A percentile compares a stretch with the other conserved stretches of the same genome.
Evolutionary conservation across 805 yeast species (phyloP).

Genomic region (Candida verbasci): DNA sequence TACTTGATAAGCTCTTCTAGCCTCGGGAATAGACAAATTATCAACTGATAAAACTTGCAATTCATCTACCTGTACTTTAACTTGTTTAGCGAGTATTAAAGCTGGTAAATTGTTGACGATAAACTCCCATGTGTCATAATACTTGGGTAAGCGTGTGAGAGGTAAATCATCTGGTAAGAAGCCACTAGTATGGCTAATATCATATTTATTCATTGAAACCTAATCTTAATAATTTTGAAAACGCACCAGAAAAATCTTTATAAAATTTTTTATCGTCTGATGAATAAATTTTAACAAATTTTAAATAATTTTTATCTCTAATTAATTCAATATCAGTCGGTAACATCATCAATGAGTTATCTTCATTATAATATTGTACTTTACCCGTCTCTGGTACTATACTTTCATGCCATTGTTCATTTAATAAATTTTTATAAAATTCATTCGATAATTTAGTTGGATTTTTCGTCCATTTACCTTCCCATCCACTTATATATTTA

Average conservation of each 20-base stretch:
- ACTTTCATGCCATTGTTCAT: slow-evolving; percentile 48
- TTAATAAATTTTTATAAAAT: slow-evolving; percentile 41
- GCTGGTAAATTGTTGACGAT: slow-evolving; percentile 67
- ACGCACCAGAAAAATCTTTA: slow-evolving; percentile 61
- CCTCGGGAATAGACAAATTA: slow-evolving; percentile 46
- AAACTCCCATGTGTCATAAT: slow-evolving; percentile 75
- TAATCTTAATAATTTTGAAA: slow-evolving; percentile 67
- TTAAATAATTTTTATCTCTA: slow-evolving; percentile 54
- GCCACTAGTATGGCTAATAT: slow-evolving; percentile 67
- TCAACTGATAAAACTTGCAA: slow-evolving; percentile 55
- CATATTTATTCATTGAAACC: slow-evolving; percentile 52
- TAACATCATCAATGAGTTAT: slow-evolving; percentile 76
- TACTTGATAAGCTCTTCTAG: slow-evolving; percentile 76
- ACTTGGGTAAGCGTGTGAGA: slow-evolving; percentile 51
- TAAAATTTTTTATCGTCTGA: slow-evolving; percentile 58
- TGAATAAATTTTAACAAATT: slow-evolving; percentile 66
- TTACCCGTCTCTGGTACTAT: slow-evolving; percentile 48
- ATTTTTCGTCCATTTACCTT: slow-evolving; percentile 87
- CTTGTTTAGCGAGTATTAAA: slow-evolving; percentile 57
- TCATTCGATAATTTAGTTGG: slow-evolving; percentile 74
- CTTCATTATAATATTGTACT: slow-evolving; percentile 53
- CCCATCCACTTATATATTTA: slow-evolving; percentile 66
- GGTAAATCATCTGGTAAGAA: slow-evolving; percentile 75
- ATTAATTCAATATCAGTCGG: slow-evolving; percentile 73
- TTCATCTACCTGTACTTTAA: slow-evolving; percentile 60